Evolutionary conservation across 2,329 filamentous ascomycete genomes (phyloP), one percentile per base, ranked within the genome.

Genomic region (Calcarisporium arbuscula): DNA sequence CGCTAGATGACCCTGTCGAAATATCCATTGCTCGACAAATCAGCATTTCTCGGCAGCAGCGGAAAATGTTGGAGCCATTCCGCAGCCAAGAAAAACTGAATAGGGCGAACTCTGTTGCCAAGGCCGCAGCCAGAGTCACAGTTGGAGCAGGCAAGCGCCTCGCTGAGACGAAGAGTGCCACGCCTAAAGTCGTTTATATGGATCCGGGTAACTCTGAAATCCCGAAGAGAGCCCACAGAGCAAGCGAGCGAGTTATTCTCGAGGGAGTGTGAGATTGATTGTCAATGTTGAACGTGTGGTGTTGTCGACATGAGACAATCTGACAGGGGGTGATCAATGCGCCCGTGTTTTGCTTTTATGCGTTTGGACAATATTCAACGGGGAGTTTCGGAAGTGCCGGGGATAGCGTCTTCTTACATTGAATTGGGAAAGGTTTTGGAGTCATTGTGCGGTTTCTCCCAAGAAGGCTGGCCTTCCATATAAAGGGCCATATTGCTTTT

Each of bases 21-120:
- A 66, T 80, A 29, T 82, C 77, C 2, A 82, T 84, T 45, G 79
- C 79, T 1, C 66, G 80, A 2, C 78, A 83, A 52, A 81, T 84
- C 44, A 80, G 74, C 44, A 63, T 83, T 18, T 80, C 77, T 10
- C 62, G 71, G 10, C 68, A 77, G 54, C 80, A 82, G 53, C 65
- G 73, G 14, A 68, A 72, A 48, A 58, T 81, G 42, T 58, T 82
- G 14, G 66, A 70, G n/a, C 74, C 75, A 10, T 56, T 45, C 33
- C 49, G 37, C 18, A 49, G 46, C 39, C 42, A 51, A 31, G 43
- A 45, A 20, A 43, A 36, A 12, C 44, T 36, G 27, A 36, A 37
- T 25, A 25, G 22, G 23, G 28, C 5, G 19, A 32, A 17, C 9
- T 21, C 30, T 28, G 32, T 26, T 8, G 22, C 39, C 8, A 32